phyloP scores from a whole-genome alignment of 305 asterid species.

The Fraxinus paxiana region DNA sequence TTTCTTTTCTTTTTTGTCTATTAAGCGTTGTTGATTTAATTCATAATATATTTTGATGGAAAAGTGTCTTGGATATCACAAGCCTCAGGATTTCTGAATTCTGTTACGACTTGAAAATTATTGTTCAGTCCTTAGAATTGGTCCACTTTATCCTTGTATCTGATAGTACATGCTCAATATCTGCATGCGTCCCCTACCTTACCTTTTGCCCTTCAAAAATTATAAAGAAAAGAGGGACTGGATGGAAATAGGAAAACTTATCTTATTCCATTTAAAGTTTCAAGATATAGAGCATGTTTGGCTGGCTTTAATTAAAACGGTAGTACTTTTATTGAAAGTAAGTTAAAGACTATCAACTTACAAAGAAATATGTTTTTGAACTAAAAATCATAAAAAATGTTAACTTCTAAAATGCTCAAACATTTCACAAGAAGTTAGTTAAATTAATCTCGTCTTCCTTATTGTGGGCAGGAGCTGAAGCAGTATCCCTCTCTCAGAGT shows the following conservation, averaged over 20 bases:
- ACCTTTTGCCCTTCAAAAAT: not conserved
- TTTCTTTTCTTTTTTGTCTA: not conserved
- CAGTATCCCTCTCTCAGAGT: constrained; percentile 75
- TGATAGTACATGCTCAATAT: not conserved
- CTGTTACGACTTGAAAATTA: not conserved
- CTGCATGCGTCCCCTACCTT: not conserved
- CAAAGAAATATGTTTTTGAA: not conserved
- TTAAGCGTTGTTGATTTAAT: not conserved
- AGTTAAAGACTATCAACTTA: not conserved
- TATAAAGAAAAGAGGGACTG: not conserved
- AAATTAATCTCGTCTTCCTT: not conserved
- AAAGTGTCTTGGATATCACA: not conserved
- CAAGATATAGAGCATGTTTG: not conserved
- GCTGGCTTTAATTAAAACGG: not conserved
- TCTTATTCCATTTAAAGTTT: not conserved
- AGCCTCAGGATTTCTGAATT: not conserved
- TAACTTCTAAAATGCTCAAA: not conserved
- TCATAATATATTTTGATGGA: not conserved
- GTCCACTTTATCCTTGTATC: not conserved
- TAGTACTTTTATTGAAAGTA: not conserved
- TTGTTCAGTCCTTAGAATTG: not conserved
- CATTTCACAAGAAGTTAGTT: not conserved
- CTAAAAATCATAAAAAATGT: not conserved
- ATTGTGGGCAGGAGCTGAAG: constrained; percentile 55
- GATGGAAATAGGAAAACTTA: not conserved